These are phyloP conservation scores for Umbelopsis sp. DNA, from an alignment of 371 early-diverging fungal genomes.

Conservation along the genomic window DNA sequence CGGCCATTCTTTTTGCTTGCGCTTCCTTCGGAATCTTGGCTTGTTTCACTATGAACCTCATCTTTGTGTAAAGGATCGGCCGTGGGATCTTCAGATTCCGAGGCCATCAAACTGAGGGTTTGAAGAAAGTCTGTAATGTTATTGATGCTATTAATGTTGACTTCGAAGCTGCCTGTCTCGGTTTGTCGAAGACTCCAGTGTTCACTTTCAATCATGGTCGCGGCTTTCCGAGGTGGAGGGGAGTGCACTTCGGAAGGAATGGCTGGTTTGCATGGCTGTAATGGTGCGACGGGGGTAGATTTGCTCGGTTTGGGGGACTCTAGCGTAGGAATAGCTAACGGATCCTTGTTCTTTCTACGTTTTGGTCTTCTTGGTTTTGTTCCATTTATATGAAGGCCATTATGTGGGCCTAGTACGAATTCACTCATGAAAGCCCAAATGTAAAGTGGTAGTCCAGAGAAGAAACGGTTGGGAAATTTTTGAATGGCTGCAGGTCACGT, in stretches of 20 bases:
- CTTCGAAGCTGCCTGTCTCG: constrained; percentile 23
- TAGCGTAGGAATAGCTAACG: background rate
- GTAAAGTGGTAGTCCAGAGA: background rate
- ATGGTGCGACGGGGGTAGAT: background rate
- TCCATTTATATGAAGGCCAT: constrained; percentile 30
- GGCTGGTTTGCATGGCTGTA: background rate
- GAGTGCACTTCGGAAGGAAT: background rate
- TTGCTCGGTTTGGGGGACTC: background rate
- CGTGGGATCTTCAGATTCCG: background rate
- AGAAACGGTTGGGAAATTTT: constrained; percentile 12
- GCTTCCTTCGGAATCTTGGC: constrained; percentile 14
- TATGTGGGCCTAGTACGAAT: constrained; percentile 30
- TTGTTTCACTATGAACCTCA: background rate
- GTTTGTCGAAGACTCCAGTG: constrained; percentile 28
- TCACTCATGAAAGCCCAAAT: constrained; percentile 22
- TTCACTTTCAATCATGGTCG: constrained; percentile 19
- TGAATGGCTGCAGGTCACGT: constrained; percentile 5
- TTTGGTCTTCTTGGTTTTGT: constrained; percentile 32
- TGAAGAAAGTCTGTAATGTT: constrained; percentile 28
- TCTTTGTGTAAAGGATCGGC: background rate
- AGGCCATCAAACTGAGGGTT: constrained; percentile 20
- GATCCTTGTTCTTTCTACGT: constrained; percentile 21
- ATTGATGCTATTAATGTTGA: constrained; percentile 26
- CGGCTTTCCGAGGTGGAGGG: background rate
- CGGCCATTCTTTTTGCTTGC: background rate